A percentile compares a stretch with the other conserved stretches of the same genome.
phyloP scores from a whole-genome alignment of 2,329 filamentous ascomycete species.

The Triangularia setosa region DNA sequence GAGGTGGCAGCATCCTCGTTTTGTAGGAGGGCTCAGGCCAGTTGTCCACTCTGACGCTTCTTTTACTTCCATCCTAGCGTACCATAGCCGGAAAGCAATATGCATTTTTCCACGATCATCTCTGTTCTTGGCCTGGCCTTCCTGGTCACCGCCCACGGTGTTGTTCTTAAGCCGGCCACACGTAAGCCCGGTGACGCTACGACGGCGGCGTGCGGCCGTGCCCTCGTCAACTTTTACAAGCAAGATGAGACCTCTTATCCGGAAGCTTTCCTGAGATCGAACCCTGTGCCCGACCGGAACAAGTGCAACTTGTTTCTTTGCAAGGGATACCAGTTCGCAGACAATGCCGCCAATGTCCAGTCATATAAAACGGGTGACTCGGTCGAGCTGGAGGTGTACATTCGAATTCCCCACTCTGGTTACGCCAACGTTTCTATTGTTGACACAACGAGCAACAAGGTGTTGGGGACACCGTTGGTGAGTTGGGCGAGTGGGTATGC shows the following conservation, averaged over 20 bases:
- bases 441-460: slow-evolving; percentile 41
- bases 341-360: slow-evolving; percentile 38
- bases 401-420: slow-evolving; percentile 45
- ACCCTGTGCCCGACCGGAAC: slow-evolving; percentile 23
- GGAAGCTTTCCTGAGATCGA: slow-evolving; percentile 30
- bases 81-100: neutral
- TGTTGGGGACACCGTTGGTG: slow-evolving; percentile 43
- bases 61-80: neutral
- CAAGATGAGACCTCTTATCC: slow-evolving; percentile 34
- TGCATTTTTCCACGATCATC: slow-evolving; percentile 17
- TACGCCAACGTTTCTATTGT: slow-evolving; percentile 47
- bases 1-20: neutral
- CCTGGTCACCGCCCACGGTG: slow-evolving; percentile 25
- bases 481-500: slow-evolving; percentile 30
- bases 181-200: slow-evolving; percentile 28
- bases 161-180: slow-evolving; percentile 27
- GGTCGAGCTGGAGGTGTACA: slow-evolving; percentile 40
- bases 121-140: slow-evolving; percentile 19
- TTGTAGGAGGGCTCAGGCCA: too few species aligned
- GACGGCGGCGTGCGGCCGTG: slow-evolving; percentile 29
- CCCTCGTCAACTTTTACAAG: slow-evolving; percentile 31
- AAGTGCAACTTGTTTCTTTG: slow-evolving; percentile 39
- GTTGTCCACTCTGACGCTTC: too few species aligned
- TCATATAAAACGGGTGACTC: slow-evolving; percentile 38
- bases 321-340: slow-evolving; percentile 38